Conservation (phyloP, 169 alveolate genomes). For the Plasmodium coatneyi region DNA sequence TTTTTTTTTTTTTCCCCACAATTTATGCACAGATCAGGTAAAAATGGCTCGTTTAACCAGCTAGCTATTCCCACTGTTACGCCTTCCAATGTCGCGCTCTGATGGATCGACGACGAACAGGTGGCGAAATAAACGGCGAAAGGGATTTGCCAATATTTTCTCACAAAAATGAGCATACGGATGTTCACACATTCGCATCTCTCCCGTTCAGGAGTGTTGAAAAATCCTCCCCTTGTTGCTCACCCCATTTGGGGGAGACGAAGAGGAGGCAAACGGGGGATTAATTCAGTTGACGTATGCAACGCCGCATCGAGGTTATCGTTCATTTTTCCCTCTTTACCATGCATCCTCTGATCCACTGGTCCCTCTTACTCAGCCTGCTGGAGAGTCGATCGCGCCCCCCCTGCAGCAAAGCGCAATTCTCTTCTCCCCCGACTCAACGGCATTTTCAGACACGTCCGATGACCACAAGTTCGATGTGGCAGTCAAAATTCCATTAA, state of each 20-base stretch:
- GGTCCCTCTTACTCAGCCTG: neutral
- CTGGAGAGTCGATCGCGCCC: neutral
- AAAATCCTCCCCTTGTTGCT: neutral
- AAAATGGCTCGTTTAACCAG: neutral
- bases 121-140: neutral
- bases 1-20: neutral
- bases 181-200: too few species aligned
- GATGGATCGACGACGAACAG: neutral
- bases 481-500: conserved; percentile 81
- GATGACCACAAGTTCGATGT: conserved; percentile 80
- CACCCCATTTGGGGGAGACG: neutral
- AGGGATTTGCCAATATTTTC: neutral
- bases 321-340: neutral
- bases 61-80: neutral
- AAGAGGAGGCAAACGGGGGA: neutral
- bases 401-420: conserved; percentile 55
- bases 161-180: neutral
- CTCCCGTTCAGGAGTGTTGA: neutral
- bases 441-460: conserved; percentile 35
- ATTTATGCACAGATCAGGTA: neutral
- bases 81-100: neutral
- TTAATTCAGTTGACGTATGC: neutral
- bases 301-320: neutral
- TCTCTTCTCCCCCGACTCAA: conserved; percentile 35
- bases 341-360: neutral